Base-by-base conservation (phyloP, 495 filamentous ascomycete genomes). In the Podospora pseudopauciseta region DNA sequence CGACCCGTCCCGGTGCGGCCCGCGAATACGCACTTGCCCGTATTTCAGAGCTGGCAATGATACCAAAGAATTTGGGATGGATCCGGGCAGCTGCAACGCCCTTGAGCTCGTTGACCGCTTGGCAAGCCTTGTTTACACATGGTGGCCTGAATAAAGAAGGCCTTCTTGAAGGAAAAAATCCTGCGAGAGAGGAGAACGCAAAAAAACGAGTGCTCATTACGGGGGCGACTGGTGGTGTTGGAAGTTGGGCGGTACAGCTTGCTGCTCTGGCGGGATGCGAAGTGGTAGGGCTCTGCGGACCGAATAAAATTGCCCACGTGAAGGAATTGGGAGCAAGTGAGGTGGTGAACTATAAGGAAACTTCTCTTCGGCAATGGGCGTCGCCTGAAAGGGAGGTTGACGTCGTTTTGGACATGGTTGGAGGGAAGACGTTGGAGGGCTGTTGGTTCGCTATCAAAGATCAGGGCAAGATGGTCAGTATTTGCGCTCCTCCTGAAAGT, bases 391-490 rank as follows among this genome's bases (percentile, higher is more conserved):
- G 78, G 7, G 79, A 86, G 49, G 89, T 85, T 73, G 80, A 86
- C 68, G 80, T 86, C 27, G 81, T 87, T 1, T 73, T 92, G n/a
- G 91, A 92, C 73, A 85, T 90, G 77, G 80, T 91, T 44, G 88
- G 87, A 0, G 71, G 75, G 3, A 84, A 82, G 73, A 79, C 84
- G 13, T 75, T 79, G 15, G 58, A 65, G 9, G 74, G 82, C 2
- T 77, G 91, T 26, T 90, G 90, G 75, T 80, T 77, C 19, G 79
- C 82, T 28, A 81, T 90, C 11, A 84, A 87, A 72, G 83, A 89
- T 27, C 86, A 85, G 0, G 83, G 77, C 0, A 27, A 57, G 23
- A 58, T 79, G 20, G 6, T 84, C 26, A 85, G 84, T 75, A 84
- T 89, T 65, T 76, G 76, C 27, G 79, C 82, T 73, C 80, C 82